Evolutionary conservation across 2,329 filamentous ascomycete species (phyloP).

Genomic region (Aspergillus awamori): DNA sequence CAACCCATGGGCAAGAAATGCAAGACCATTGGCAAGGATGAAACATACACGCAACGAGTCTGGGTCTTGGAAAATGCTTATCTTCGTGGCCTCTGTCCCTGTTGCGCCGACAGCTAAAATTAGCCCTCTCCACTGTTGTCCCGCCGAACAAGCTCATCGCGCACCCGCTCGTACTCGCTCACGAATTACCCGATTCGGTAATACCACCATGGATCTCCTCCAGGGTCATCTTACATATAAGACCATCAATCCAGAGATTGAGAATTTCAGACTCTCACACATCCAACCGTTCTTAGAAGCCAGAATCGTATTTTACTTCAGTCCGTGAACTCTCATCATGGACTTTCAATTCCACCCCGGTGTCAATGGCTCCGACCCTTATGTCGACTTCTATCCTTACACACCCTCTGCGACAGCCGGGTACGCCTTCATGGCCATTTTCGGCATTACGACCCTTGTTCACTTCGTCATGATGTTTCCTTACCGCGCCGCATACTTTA

Average conservation of each 20-base stretch:
- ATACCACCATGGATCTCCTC: background rate
- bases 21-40: too few relatives aligned
- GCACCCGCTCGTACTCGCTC: background rate
- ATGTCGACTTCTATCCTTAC: constrained; percentile 43
- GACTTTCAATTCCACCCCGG: constrained; percentile 37
- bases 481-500: constrained; percentile 40
- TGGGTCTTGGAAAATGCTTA: too few relatives aligned
- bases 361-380: constrained; percentile 34
- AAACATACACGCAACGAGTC: too few relatives aligned
- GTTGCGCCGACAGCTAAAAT: too few relatives aligned
- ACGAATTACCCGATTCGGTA: background rate
- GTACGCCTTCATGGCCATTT: constrained; percentile 40
- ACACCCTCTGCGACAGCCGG: constrained; percentile 38
- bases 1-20: too few relatives aligned
- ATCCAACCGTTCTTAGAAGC: too few relatives aligned
- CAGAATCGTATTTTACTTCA: too few relatives aligned
- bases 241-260: too few relatives aligned
- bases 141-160: background rate
- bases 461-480: constrained; percentile 38
- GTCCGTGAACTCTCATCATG: constrained; percentile 20
- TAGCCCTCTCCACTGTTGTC: background rate
- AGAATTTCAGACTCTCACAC: too few relatives aligned
- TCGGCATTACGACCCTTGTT: constrained; percentile 33
- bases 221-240: too few relatives aligned
- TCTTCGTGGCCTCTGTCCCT: too few relatives aligned